Evolutionary conservation across 2,329 filamentous ascomycete species (phyloP).

Genomic region (Lasiodiplodia sp.): DNA sequence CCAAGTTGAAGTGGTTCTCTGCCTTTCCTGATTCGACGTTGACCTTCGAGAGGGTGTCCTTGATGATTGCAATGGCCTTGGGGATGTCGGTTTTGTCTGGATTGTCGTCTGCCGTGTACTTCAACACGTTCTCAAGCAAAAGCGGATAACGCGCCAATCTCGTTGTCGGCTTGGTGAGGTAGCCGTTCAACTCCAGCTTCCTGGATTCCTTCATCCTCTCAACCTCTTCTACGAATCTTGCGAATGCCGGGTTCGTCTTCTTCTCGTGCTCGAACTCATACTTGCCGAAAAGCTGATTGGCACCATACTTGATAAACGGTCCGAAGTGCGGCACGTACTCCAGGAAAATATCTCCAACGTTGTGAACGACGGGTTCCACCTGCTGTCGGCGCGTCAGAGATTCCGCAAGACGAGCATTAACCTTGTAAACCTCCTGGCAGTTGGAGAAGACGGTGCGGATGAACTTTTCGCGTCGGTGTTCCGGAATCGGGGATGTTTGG

Average conservation of each 20-base stretch:
- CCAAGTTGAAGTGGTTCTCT: conserved; percentile 95
- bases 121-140: conserved; percentile 87
- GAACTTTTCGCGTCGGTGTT: conserved; percentile 85
- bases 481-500: conserved; percentile 80
- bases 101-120: conserved; percentile 88
- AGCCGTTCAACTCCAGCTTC: conserved; percentile 96
- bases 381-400: conserved; percentile 90
- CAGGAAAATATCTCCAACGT: conserved; percentile 92
- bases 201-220: conserved; percentile 95
- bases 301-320: conserved; percentile 95
- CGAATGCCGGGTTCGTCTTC: conserved; percentile 81
- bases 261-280: conserved; percentile 98
- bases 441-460: conserved; percentile 96
- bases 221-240: conserved; percentile 94
- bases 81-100: conserved; percentile 92
- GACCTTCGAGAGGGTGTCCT: conserved; percentile 84
- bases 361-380: conserved; percentile 84
- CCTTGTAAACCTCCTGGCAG: conserved; percentile 89
- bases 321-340: conserved; percentile 92
- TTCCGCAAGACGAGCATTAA: conserved; percentile 88
- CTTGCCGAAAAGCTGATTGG: conserved; percentile 94
- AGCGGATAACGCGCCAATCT: conserved; percentile 92
- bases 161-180: conserved; percentile 96
- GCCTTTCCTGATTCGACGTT: conserved; percentile 96
- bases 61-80: conserved; percentile 84